Conservation (phyloP, 176 grass and related monocot species). For the Triticum aestivum region DNA sequence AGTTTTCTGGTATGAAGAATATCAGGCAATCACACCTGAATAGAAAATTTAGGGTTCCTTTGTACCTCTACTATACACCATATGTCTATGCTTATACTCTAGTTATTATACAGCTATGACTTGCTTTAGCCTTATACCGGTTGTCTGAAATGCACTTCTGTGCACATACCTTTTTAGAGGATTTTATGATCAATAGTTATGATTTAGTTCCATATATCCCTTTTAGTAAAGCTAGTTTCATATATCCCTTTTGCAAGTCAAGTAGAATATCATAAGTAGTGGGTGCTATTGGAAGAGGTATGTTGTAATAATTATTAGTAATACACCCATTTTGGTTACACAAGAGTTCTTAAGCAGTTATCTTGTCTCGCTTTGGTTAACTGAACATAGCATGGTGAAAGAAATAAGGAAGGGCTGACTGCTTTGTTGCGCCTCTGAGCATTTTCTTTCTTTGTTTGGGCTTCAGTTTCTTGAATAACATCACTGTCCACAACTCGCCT, state of each 20-base stretch:
- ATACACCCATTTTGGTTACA: not conserved
- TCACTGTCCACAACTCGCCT: not conserved
- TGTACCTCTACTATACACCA: not conserved
- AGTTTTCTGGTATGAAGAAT: not conserved
- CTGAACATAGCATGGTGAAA: not conserved
- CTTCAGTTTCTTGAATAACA: not conserved
- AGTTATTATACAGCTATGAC: not conserved
- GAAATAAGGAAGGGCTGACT: not conserved
- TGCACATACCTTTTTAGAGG: not conserved
- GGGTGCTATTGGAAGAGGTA: conserved; percentile 1
- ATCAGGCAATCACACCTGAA: not conserved
- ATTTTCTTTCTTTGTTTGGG: not conserved
- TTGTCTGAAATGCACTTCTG: not conserved
- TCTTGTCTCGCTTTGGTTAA: not conserved
- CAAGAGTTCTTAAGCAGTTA: conserved; percentile 9
- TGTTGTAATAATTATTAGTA: not conserved
- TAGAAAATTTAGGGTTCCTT: not conserved
- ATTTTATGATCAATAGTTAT: not conserved
- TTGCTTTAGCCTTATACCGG: not conserved
- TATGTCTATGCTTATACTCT: not conserved
- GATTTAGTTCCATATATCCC: not conserved
- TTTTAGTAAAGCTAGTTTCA: not conserved
- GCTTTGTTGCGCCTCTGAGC: not conserved
- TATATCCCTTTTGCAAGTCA: not conserved
- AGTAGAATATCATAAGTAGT: not conserved